A percentile compares a stretch with the other conserved stretches of the same genome.
phyloP scores from a whole-genome alignment of 257 asterid species.

The Solanum ossicruentum region DNA sequence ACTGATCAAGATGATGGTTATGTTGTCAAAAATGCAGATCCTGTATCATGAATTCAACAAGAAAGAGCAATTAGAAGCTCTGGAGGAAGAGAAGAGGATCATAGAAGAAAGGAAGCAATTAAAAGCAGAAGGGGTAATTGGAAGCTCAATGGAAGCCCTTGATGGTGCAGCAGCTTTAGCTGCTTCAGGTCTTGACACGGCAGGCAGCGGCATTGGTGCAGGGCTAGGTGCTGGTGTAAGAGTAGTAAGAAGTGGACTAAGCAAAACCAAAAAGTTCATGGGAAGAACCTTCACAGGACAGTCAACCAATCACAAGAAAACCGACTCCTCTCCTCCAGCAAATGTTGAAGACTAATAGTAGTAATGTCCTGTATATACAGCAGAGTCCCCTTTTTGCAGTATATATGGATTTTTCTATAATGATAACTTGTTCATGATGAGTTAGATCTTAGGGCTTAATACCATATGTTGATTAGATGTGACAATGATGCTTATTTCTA shows the following conservation, averaged over 20 bases:
- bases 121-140: slow-evolving; percentile 78
- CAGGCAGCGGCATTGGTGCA: slow-evolving; percentile 61
- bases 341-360: neutral
- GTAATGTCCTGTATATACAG: neutral
- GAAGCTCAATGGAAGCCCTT: slow-evolving; percentile 95
- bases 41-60: slow-evolving; percentile 68
- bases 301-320: slow-evolving; percentile 8
- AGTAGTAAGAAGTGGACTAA: slow-evolving; percentile 68
- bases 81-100: slow-evolving; percentile 74
- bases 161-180: slow-evolving; percentile 73
- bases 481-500: neutral
- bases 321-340: neutral
- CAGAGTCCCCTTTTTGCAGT: neutral
- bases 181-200: slow-evolving; percentile 46
- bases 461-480: neutral
- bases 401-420: neutral
- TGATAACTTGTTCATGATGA: neutral
- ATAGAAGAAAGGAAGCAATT: slow-evolving; percentile 74
- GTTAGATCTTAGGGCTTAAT: neutral
- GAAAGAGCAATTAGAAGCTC: slow-evolving; percentile 77
- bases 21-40: slow-evolving; percentile 27
- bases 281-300: slow-evolving; percentile 70
- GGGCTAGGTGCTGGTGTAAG: slow-evolving; percentile 63
- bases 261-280: slow-evolving; percentile 86
- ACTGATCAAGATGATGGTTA: neutral